Conservation (phyloP, 805 yeast genomes). For the Wickerhamiella slavikovae region DNA sequence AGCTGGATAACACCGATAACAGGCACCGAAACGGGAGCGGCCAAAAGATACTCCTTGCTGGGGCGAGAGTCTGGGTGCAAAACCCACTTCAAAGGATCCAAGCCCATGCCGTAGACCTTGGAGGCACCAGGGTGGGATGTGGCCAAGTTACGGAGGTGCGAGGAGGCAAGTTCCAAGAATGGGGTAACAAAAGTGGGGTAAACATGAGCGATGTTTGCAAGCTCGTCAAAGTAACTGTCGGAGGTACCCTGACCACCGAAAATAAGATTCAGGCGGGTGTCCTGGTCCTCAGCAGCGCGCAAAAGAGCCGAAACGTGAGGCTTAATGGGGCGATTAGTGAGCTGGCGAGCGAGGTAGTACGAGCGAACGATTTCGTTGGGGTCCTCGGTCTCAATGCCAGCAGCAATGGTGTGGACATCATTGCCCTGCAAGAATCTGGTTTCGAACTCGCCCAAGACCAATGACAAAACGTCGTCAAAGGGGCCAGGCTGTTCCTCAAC, state of each 20-base stretch:
- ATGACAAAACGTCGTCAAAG: slow-evolving; percentile 46
- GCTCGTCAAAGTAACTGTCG: slow-evolving; percentile 92
- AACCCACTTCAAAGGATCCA: slow-evolving; percentile 77
- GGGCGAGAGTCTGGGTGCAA: slow-evolving; percentile 73
- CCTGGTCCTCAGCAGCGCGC: slow-evolving; percentile 33
- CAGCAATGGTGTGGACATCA: slow-evolving; percentile 82
- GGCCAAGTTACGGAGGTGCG: slow-evolving; percentile 44
- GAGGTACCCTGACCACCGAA: slow-evolving; percentile 99
- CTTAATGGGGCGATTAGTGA: slow-evolving; percentile 28
- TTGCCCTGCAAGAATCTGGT: slow-evolving; percentile 48
- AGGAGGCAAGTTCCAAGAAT: slow-evolving; percentile 49
- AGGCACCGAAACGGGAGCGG: slow-evolving; percentile 94
- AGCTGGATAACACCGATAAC: slow-evolving; percentile 88
- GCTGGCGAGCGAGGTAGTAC: slow-evolving; percentile 44
- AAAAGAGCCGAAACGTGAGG: slow-evolving; percentile 39
- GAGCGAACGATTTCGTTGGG: slow-evolving; percentile 56
- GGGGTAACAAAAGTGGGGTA: slow-evolving; percentile 60
- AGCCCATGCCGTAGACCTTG: slow-evolving; percentile 83
- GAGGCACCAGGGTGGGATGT: slow-evolving; percentile 56
- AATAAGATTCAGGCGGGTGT: slow-evolving; percentile 56
- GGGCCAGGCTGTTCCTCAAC: slow-evolving; percentile 26
- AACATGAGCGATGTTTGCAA: slow-evolving; percentile 60
- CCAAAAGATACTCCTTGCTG: slow-evolving; percentile 64
- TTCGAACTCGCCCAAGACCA: slow-evolving; percentile 68
- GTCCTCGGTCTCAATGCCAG: slow-evolving; percentile 42